Evolutionary conservation across 352 stramenopile genomes (phyloP).

Genomic region (Phytophthora citrophthora): DNA sequence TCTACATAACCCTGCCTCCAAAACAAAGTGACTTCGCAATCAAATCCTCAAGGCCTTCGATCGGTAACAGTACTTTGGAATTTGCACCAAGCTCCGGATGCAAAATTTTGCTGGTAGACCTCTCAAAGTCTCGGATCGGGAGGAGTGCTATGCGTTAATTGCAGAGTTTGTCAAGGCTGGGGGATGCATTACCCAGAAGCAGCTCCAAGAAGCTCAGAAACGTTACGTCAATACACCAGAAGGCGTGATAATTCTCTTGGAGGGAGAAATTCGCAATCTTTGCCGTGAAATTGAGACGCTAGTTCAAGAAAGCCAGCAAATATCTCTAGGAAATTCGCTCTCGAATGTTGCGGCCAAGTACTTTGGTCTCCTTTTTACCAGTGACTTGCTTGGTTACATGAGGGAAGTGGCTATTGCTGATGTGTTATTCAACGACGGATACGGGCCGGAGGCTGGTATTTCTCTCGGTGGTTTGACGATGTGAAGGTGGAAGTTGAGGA

Average conservation of each 20-base stretch:
- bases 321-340: neutral
- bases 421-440: neutral
- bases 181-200: neutral
- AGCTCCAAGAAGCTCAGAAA: neutral
- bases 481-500: neutral
- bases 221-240: neutral
- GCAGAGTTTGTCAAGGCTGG: neutral
- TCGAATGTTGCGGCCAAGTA: neutral
- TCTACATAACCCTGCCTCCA: no score
- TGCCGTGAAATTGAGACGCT: neutral
- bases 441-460: neutral
- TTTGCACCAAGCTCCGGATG: neutral
- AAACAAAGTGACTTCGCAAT: no score
- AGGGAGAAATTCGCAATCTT: neutral
- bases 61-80: no score
- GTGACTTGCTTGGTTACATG: neutral
- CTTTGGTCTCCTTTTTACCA: neutral
- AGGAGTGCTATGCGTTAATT: neutral
- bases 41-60: no score
- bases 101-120: no score
- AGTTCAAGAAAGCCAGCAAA: neutral
- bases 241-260: neutral
- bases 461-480: neutral
- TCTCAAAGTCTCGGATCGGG: no score
- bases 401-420: neutral